Evolutionary conservation across 768 basidiomycete genomes (phyloP), one percentile per base, ranked within the genome.

Genomic region (Psilocybe cubensis): DNA sequence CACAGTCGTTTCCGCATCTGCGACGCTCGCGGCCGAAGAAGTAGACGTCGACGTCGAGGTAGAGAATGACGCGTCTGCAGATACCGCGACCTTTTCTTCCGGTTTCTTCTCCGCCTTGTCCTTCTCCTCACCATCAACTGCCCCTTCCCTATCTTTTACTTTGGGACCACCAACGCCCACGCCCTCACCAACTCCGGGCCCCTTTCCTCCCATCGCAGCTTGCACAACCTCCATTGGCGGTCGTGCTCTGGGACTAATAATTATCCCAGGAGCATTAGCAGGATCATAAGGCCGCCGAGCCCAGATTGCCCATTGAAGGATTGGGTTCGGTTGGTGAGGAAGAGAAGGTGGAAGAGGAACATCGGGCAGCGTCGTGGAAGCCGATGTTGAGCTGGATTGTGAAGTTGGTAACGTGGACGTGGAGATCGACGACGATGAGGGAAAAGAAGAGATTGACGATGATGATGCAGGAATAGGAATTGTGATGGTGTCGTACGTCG

Each of bases 201-300:
- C 85, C 10, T 76, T 73, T 1, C 81, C 61, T 20, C 77, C 74
- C 20, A 86, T 63, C n/a, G 89, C 89, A 17, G 75, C 74, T 41
- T 81, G 75, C 0, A 89, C 66, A 20, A 91, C 73, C 52, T 84
- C 73, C 1, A 74, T 75, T 25, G 90, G 89, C 3, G 90, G 90
- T 33, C 78, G 75, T 2, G 88, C 86, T 20, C 66, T 71, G 0
- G 85, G 79, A 1, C 89, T 89, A 24, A 92, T 87, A 61, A 91
- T 89, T 56, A 91, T 82, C 3, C 85, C 83, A 1, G 88, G 88
- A 0, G 89, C 90, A 43, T 72, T 68, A 3, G 80, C 73, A 0
- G 90, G 90, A 66, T 90, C 74, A 2, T 76, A 72, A 0, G 90
- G 90, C 23, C 88, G 82, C n/a, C 81, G 80, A 0, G 89, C 88